Evolutionary conservation across 192 early-diverging fungal genomes (phyloP), one percentile per base, ranked within the genome.

Genomic region (Paraglomus brasilianum): DNA sequence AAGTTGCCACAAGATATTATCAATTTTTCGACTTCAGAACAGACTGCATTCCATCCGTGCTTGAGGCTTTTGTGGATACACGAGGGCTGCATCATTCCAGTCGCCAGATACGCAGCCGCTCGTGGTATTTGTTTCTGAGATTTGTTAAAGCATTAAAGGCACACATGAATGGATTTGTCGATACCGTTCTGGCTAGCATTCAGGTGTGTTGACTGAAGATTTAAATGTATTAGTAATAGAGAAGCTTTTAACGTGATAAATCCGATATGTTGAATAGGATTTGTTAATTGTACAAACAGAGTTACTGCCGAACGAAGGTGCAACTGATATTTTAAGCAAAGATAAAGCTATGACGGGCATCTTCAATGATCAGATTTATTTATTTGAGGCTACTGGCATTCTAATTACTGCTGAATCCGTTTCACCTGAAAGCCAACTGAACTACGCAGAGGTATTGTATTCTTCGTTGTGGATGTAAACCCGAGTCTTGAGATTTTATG

Each of bases 381-480:
- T 96, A 42, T 96, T 95, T 81, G 95, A 98, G 75, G 87, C 93
- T 8, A 91, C 91, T 66, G 95, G 95, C n/a, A 83, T 89, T 47
- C 78, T 96, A 76, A 95, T 96, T 74, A 89, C 95, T n/a, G 77
- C 87, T 24, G 86, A 90, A 14, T 78, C 71, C 63, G 78, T 93
- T 51, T 82, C 88, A 47, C 75, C 81, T 41, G 78, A 81, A 43
- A 86, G 86, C 55, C 93, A 95, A 81, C 83, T 86, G 69, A 84
- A 91, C 70, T 83, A 82, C 50, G 22, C 55, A 69, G 49, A 69
- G 39, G 67, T 69, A 59, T 30, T 11, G 21, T 17, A 56, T 10
- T 22, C 4, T 17, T 56, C 30, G 30, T 30, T 30, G 30, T 30
- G 30, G 30, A 30, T 30, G 30, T 30, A 30, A 30, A 30, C 30